Evolutionary conservation across 495 filamentous ascomycete genomes (phyloP).

Genomic region (Penicillium desertorum): DNA sequence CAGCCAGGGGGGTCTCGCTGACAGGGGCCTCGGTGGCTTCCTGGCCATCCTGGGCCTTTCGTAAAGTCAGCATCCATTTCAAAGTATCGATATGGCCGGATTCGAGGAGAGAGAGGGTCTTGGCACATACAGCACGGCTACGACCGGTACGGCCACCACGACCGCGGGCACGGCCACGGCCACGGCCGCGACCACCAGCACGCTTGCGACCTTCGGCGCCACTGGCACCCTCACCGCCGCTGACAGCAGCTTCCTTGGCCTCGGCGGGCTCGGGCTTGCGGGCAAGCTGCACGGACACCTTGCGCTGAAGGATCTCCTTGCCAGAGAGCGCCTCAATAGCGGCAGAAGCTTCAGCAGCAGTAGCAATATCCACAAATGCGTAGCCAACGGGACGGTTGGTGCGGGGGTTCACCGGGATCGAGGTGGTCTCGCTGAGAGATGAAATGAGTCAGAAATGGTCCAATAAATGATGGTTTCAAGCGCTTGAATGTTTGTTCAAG

Average conservation of each 20-base stretch:
- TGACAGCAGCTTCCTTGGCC: conserved; percentile 71
- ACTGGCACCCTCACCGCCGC: conserved; percentile 64
- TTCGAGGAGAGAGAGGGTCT: neutral
- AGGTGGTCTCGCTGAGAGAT: conserved; percentile 82
- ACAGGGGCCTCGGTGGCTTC: conserved; percentile 48
- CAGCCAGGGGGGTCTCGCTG: conserved; percentile 55
- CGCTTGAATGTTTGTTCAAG: neutral
- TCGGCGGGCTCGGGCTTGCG: conserved; percentile 89
- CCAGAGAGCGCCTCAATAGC: conserved; percentile 93
- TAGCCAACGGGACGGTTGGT: conserved; percentile 98
- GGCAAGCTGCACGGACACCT: conserved; percentile 97
- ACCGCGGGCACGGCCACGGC: conserved; percentile 72
- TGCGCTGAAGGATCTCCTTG: conserved; percentile 94
- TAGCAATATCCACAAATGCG: conserved; percentile 96
- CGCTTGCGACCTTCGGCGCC: conserved; percentile 78
- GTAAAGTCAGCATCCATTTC: conserved; percentile 12
- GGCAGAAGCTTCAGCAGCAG: conserved; percentile 87
- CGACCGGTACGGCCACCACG: conserved; percentile 62
- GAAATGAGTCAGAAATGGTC: conserved; percentile 7
- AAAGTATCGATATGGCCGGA: neutral
- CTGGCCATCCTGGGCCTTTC: conserved; percentile 32
- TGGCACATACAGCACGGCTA: conserved; percentile 65
- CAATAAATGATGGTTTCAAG: neutral
- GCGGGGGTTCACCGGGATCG: conserved; percentile 98
- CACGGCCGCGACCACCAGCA: conserved; percentile 70